These are phyloP conservation scores for Pythium angustatum DNA, from an alignment of 352 stramenopile species.

Conservation along the genomic window DNA sequence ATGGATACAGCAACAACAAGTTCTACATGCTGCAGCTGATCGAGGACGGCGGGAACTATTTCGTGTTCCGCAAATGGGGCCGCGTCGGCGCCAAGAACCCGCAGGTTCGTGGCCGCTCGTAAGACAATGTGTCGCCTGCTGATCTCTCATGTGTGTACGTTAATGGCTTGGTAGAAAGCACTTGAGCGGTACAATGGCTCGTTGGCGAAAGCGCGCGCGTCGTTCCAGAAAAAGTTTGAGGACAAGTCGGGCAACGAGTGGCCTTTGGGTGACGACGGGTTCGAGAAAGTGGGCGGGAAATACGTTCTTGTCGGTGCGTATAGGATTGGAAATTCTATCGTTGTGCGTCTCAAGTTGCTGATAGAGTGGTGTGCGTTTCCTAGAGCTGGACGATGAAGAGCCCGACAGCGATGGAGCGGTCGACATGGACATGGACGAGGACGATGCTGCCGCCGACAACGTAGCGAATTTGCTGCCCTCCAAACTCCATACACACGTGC, in stretches of 20 bases:
- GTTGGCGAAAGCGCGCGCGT: conserved; percentile 51
- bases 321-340: background rate
- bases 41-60: conserved; percentile 40
- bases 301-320: conserved; percentile 66
- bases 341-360: background rate
- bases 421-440: conserved; percentile 16
- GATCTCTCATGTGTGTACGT: background rate
- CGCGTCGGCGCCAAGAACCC: conserved; percentile 67
- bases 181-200: conserved; percentile 34
- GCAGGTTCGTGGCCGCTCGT: conserved; percentile 34
- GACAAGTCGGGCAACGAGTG: conserved; percentile 71
- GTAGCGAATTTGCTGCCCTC: conserved; percentile 1
- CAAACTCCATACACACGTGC: conserved; percentile 25
- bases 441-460: background rate
- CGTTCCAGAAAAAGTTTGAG: conserved; percentile 64
- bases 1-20: conserved; percentile 64
- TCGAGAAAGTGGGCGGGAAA: conserved; percentile 51
- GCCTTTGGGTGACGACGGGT: conserved; percentile 40
- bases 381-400: conserved; percentile 30
- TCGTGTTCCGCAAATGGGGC: conserved; percentile 72
- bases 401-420: background rate
- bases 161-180: conserved; percentile 7
- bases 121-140: background rate
- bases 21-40: conserved; percentile 79
- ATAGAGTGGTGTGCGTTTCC: background rate